Evolutionary conservation across 2,329 filamentous ascomycete genomes (phyloP), one percentile per base, ranked within the genome.

Genomic region (Cladosporium velox): DNA sequence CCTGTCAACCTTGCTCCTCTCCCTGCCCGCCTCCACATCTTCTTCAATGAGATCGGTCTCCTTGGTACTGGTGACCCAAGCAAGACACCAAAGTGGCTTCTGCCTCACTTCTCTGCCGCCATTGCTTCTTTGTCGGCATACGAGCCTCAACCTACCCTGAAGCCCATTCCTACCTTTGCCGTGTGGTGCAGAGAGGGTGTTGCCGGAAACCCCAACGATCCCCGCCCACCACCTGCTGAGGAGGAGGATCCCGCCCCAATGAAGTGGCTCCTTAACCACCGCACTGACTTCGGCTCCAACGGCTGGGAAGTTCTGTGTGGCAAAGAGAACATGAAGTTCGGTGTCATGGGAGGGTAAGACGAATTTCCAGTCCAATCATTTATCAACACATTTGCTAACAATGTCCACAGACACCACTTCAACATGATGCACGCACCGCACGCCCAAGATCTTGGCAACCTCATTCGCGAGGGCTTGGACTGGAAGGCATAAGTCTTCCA

Each of bases 151-250:
- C 86, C 86, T 3, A 87, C 90, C 73, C 81, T 88, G 41, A 81
- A 83, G 57, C 86, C 85, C 47, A 88, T 90, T 47, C 84, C 85
- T 26, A 86, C 88, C 3, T 86, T 85, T 69, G 82, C 87, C 47
- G 87, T 92, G 71, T 92, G 89, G 87, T 91, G 88, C 73, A 86
- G 88, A 68, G 89, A 92, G 67, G 90, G 90, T 68, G 88, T 92
- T 4, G 91, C 89, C 80, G 85, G 88, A 69, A 80, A 85, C 65
- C 86, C 88, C 6, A 84, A 84, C 59, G 88, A 90, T 75, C 88
- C 88, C 49, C 83, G 86, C 52, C 88, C 89, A 81, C 72, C 89
- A 84, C 78, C 89, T 84, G 73, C 86, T 85, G 75, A 84, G 75
- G 82, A 81, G 67, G 82, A 84, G 75, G 82, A 84, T 68, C 82